These are phyloP conservation scores for Yamadazyma friedrichii DNA, from an alignment of 1,139 yeast species.

Conservation along the genomic window DNA sequence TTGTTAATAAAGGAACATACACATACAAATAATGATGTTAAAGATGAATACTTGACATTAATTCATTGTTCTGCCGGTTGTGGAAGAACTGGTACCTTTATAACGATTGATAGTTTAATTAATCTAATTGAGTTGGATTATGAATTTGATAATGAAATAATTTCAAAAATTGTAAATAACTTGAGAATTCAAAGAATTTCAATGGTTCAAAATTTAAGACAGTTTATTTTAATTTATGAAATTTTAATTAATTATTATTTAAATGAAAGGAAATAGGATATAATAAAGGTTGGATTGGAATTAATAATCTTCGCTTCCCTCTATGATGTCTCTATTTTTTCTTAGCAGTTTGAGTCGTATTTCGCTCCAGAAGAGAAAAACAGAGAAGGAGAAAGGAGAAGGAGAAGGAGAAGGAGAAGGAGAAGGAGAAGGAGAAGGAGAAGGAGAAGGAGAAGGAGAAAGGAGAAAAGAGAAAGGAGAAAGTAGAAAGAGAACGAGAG, in stretches of 20 bases:
- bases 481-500: no score
- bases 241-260: slow-evolving; percentile 24
- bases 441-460: no score
- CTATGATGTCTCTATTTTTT: not conserved
- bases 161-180: slow-evolving; percentile 52
- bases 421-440: no score
- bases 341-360: no score
- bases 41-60: slow-evolving; percentile 46
- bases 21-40: slow-evolving; percentile 8
- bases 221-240: slow-evolving; percentile 72
- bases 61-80: slow-evolving; percentile 93
- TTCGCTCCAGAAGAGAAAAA: no score
- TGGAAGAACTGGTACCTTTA: slow-evolving; percentile 87
- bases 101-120: slow-evolving; percentile 67
- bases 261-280: not conserved
- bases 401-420: no score
- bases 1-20: slow-evolving; percentile 20
- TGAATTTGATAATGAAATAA: slow-evolving; percentile 29
- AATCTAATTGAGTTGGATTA: slow-evolving; percentile 24
- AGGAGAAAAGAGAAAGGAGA: no score
- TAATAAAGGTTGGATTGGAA: not conserved
- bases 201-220: slow-evolving; percentile 81
- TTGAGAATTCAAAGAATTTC: slow-evolving; percentile 71
- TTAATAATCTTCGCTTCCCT: not conserved
- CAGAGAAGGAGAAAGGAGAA: no score